Evolutionary conservation across 257 asterid genomes (phyloP), one percentile per base, ranked within the genome.

Genomic region (Schizonepeta tenuifolia): DNA sequence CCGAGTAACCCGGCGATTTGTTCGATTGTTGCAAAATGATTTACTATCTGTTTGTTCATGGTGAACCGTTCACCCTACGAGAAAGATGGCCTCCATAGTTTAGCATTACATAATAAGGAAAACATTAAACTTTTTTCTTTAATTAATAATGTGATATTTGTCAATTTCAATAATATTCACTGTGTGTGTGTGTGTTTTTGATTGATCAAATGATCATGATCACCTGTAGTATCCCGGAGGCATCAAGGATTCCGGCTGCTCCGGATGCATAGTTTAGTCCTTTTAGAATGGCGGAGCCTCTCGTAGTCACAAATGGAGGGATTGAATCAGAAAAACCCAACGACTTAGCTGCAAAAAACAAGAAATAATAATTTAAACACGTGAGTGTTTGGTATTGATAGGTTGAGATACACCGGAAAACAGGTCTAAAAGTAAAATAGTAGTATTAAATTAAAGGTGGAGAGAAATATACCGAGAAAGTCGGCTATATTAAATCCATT

Each of bases 251-350:
- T 73, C 98, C 96, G 4, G 86, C 81, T 10, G 41, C 83, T 5
- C 90, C 96, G 0, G 96, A 91, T 11, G 88, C 96, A 74, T 91
- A 87, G 61, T 89, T 89, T 9, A 89, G 76, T 1, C 98, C 98
- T 22, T 33, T 31, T 2, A 79, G 49, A 55, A 85, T 11, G 0
- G 50, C 74, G 15, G 41, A 28, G 9, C 79, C 90, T 26, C 9
- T 43, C 40, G 88, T 74, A 0, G 67, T 69, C 38, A 68, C 89
- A 68, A 31, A 85, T 0, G 94, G 89, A 6, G 88, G 87, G 51
- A 84, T 69, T 9, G 80, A 60, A 2, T 12, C 9, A 2, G 10
- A 55, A 60, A 89, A 85, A 11, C 92, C 92, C 1, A 89, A 55
- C 1, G 43, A 10, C 54, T 13, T 22, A 35, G 86, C 89, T 84